Percentiles rank a stretch among this genome's conserved stretches.
phyloP scores from a whole-genome alignment of 257 asterid species.

The Avicennia marina region DNA sequence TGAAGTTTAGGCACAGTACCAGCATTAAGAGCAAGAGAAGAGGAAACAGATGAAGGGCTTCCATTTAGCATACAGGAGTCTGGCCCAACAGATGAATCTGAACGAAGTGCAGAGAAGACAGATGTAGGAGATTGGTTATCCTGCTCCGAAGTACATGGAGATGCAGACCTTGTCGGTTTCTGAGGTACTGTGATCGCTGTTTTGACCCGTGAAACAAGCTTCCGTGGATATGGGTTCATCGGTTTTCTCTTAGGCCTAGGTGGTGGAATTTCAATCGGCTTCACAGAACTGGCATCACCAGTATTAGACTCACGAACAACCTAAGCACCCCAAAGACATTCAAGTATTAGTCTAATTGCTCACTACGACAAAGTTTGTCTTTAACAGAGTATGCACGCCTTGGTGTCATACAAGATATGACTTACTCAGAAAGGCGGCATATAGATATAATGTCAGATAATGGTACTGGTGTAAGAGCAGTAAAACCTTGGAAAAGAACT shows the following conservation, averaged over 20 bases:
- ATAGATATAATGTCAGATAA: constrained; percentile 38
- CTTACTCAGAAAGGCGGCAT: constrained; percentile 49
- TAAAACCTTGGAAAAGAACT: constrained; percentile 89
- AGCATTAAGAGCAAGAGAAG: constrained; percentile 24
- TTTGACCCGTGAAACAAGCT: constrained; percentile 37
- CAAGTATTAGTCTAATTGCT: constrained; percentile 7
- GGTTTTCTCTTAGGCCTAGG: constrained; percentile 98
- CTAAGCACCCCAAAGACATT: constrained; percentile 29
- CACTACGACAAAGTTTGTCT: neutral
- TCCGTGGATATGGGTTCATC: constrained; percentile 93
- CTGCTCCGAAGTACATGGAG: constrained; percentile 26
- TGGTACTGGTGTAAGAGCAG: constrained; percentile 42
- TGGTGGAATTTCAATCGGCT: constrained; percentile 86
- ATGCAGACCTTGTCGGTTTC: constrained; percentile 25
- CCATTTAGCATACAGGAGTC: constrained; percentile 37
- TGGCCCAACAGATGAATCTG: constrained; percentile 39
- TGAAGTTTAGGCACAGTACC: constrained; percentile 20
- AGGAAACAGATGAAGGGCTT: constrained; percentile 45
- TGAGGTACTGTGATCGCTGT: constrained; percentile 30
- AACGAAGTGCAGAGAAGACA: constrained; percentile 54
- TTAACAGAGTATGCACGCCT: constrained; percentile 33
- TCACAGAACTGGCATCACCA: constrained; percentile 41
- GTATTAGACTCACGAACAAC: constrained; percentile 63
- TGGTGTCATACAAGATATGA: constrained; percentile 38
- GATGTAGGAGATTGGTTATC: constrained; percentile 79